phyloP scores from a whole-genome alignment of 2,329 filamentous ascomycete species.

The Fusarium clavum region DNA sequence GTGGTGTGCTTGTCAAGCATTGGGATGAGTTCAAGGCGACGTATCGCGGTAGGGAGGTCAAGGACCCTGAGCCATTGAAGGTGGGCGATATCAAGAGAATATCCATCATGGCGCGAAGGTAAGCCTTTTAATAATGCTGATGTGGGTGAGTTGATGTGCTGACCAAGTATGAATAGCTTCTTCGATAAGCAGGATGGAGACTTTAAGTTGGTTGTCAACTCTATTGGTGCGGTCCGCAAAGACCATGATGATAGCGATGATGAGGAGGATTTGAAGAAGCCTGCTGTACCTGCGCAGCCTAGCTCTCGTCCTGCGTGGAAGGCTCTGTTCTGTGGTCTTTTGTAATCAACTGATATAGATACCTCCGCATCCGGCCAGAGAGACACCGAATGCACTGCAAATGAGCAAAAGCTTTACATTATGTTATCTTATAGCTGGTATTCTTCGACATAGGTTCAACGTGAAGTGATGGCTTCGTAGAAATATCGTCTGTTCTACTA shows the following conservation, averaged over 20 bases:
- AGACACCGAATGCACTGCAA: not conserved
- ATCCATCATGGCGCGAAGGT: slow-evolving; percentile 87
- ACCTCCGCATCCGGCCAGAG: not conserved
- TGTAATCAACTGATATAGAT: slow-evolving; percentile 19
- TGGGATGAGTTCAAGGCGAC: slow-evolving; percentile 77
- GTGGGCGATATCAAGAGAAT: slow-evolving; percentile 71
- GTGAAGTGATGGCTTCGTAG: not conserved
- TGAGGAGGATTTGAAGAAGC: slow-evolving; percentile 41
- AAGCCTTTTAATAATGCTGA: slow-evolving; percentile 31
- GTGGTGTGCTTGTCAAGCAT: slow-evolving; percentile 63
- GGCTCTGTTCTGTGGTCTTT: slow-evolving; percentile 46
- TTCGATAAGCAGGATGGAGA: slow-evolving; percentile 79
- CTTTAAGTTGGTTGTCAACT: slow-evolving; percentile 58
- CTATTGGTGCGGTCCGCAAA: slow-evolving; percentile 46
- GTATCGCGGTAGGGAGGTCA: slow-evolving; percentile 75
- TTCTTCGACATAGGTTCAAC: not conserved
- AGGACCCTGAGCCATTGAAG: slow-evolving; percentile 70
- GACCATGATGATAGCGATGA: slow-evolving; percentile 42
- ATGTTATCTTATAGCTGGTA: not conserved
- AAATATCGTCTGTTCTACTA: not conserved
- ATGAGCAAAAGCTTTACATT: not conserved
- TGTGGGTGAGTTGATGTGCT: slow-evolving; percentile 38
- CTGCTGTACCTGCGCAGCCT: not conserved
- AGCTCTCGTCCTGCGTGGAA: slow-evolving; percentile 40
- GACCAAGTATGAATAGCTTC: slow-evolving; percentile 65